Base-by-base conservation (phyloP, 257 asterid genomes). In the Fraxinus excelsior region DNA sequence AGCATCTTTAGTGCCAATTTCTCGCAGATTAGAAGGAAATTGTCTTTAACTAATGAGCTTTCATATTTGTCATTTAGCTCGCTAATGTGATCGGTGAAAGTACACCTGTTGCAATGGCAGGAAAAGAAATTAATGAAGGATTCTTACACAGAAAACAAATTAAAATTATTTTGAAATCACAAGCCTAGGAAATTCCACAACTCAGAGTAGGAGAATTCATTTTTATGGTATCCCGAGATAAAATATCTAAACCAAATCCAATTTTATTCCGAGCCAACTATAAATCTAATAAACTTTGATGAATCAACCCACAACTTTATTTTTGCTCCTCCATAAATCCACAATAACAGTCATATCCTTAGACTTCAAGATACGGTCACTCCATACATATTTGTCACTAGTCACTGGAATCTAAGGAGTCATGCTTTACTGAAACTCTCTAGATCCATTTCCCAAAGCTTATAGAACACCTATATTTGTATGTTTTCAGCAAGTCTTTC, bases 1-100 rank as follows among this genome's bases (percentile, higher is more conserved):
- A 96, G 97, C 91, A 96, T 85, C 91, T 96, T 96, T 51, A 90
- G 49, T 2, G 95, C 92, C 82, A 96, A 79, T 79, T 84, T 89
- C 86, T 93, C 96, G 65, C 98, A 93, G 71, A 93, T 89, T 60
- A 87, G 82, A 72, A 91, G 90, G 80, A 90, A 84, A 67, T 84
- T 84, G 84, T 96, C 99, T 84, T 86, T 91, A n/a, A 70, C 77
- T 74, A 78, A 76, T 53, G 89, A 76, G 49, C 76, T 82, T 35
- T 77, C 89, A 67, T 80, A 83, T 83, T 83, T 88, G 44, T 83
- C 88, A 74, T 84, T 83, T 74, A 83, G 85, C 86, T 78, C 87
- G 77, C 84, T 88, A 70, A 91, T 80, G 84, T 93, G 98, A 75
- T 91, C 94, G 2, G 82, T 74, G 82, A 96, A 91, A 69, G 89